Conservation (phyloP, 2,329 filamentous ascomycete genomes). For the Metarhizium guizhouense region DNA sequence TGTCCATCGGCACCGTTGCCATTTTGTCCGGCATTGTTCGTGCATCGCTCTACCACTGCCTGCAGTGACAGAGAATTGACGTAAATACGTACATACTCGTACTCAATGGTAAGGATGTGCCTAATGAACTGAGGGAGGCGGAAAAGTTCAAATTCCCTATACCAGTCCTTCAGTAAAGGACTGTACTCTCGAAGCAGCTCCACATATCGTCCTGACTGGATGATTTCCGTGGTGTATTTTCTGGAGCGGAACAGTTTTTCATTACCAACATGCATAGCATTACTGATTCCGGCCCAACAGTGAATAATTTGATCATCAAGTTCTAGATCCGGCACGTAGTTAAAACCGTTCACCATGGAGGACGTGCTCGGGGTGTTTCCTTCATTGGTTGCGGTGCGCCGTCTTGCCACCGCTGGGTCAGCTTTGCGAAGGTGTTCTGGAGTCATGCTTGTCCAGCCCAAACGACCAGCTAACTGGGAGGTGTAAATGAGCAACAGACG, state of each 20-base stretch:
- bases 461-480: constrained; percentile 83
- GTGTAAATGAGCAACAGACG: constrained; percentile 83
- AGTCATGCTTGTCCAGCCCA: constrained; percentile 92
- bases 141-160: constrained; percentile 71
- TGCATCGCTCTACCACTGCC: constrained; percentile 88
- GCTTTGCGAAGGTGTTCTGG: constrained; percentile 55
- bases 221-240: constrained; percentile 80
- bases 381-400: constrained; percentile 41
- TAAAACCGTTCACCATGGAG: constrained; percentile 49
- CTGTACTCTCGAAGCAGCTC: constrained; percentile 73
- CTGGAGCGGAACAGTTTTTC: constrained; percentile 80
- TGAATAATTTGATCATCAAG: constrained; percentile 65
- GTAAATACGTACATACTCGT: constrained; percentile 90
- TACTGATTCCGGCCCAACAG: constrained; percentile 90
- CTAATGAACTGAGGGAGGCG: constrained; percentile 55
- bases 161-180: constrained; percentile 71
- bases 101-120: constrained; percentile 85
- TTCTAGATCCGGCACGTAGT: constrained; percentile 58
- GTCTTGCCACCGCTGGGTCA: constrained; percentile 46
- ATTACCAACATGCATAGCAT: constrained; percentile 86
- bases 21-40: constrained; percentile 55
- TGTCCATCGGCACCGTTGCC: constrained; percentile 24
- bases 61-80: constrained; percentile 91
- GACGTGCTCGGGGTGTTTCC: constrained; percentile 54
- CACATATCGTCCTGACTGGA: constrained; percentile 77